phyloP scores from a whole-genome alignment of 1,284 basidiomycete genomes.

The Ustilago esculenta region DNA sequence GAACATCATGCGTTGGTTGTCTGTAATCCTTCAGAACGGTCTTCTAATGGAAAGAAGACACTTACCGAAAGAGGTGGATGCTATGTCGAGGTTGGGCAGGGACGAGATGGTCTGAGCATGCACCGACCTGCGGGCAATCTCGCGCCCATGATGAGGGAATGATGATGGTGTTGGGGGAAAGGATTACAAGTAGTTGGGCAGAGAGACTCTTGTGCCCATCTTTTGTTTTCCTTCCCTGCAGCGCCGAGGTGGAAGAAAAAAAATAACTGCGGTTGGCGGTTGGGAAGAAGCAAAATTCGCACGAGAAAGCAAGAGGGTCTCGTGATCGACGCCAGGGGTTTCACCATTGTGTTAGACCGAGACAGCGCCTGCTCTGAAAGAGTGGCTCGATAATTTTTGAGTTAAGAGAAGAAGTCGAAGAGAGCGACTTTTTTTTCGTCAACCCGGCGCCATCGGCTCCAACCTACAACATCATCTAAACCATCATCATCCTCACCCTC shows the following conservation, averaged over 20 bases:
- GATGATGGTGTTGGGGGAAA: conserved; percentile 2
- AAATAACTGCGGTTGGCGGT: conserved; percentile 29
- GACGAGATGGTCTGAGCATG: conserved; percentile 1
- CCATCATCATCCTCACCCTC: not conserved
- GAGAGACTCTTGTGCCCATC: not conserved
- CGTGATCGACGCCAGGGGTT: conserved; percentile 41
- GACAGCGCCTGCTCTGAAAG: not conserved
- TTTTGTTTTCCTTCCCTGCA: conserved; percentile 1
- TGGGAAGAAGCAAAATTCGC: conserved; percentile 1
- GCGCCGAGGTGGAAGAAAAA: not conserved
- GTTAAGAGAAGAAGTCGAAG: not conserved
- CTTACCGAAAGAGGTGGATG: conserved; percentile 12
- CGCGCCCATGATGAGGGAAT: conserved; percentile 9
- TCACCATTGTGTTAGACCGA: conserved; percentile 8
- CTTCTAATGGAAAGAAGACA: conserved; percentile 3
- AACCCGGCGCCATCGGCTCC: not conserved
- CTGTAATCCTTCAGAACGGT: conserved; percentile 37
- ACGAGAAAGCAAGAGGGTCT: conserved; percentile 12
- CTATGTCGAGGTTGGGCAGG: not conserved
- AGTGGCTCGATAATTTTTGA: not conserved
- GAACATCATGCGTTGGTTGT: conserved; percentile 40
- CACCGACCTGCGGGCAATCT: conserved; percentile 33
- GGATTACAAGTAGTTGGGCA: not conserved
- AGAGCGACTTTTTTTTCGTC: not conserved
- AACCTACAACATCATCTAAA: not conserved